Evolutionary conservation across 192 early-diverging fungal genomes (phyloP).

Genomic region (Helicostylum pulchrum): DNA sequence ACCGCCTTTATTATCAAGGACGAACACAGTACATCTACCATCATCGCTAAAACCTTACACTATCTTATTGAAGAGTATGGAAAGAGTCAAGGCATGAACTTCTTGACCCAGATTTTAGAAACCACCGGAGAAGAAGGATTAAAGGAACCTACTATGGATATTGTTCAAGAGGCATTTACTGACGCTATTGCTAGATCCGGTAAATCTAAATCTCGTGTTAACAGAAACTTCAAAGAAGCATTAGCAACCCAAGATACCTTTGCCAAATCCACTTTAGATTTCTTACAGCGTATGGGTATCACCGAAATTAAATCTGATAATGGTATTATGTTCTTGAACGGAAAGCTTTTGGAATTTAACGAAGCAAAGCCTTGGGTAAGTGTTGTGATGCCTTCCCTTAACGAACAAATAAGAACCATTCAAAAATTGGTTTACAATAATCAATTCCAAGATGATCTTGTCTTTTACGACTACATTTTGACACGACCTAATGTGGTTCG

Average conservation of each 20-base stretch:
- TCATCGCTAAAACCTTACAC: conserved; percentile 38
- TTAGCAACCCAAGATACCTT: conserved; percentile 13
- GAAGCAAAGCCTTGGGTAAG: conserved; percentile 44
- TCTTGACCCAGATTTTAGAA: conserved; percentile 25
- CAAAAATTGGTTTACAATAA: conserved; percentile 22
- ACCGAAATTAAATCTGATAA: conserved; percentile 21
- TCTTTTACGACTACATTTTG: conserved; percentile 73
- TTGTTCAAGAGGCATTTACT: conserved; percentile 2
- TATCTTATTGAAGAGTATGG: conserved; percentile 38
- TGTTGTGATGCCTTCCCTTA: conserved; percentile 19
- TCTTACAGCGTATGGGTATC: conserved; percentile 24
- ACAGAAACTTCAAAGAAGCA: conserved; percentile 21
- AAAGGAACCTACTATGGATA: neutral
- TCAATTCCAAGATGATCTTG: conserved; percentile 15
- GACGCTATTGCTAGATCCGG: neutral
- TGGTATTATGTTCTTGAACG: conserved; percentile 75
- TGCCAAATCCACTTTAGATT: conserved; percentile 10
- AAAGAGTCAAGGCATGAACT: conserved; percentile 24
- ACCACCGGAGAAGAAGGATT: neutral
- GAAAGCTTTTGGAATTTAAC: conserved; percentile 63
- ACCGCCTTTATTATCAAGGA: conserved; percentile 64
- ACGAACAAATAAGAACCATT: conserved; percentile 32
- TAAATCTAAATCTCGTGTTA: conserved; percentile 11
- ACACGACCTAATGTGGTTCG: conserved; percentile 55
- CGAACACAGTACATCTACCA: conserved; percentile 29